These are phyloP conservation scores for Cadophora sp. DNA, from an alignment of 2,329 filamentous ascomycete species.

Conservation along the genomic window DNA sequence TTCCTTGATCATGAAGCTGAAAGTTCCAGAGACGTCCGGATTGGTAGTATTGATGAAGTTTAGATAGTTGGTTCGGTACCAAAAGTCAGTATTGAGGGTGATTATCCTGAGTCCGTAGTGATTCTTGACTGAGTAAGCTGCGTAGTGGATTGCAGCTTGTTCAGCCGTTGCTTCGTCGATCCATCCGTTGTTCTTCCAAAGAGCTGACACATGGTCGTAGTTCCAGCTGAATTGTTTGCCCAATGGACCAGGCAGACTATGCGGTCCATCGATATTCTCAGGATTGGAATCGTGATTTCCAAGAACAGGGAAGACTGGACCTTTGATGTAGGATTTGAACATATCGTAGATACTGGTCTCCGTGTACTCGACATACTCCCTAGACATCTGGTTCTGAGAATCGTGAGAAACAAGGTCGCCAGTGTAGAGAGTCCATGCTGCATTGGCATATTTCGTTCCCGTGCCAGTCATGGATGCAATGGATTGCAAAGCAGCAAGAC, in stretches of 20 bases:
- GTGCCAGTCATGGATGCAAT: slow-evolving; percentile 63
- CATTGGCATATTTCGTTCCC: slow-evolving; percentile 47
- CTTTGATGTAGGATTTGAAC: slow-evolving; percentile 61
- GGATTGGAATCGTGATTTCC: slow-evolving; percentile 65
- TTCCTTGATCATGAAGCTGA: slow-evolving; percentile 57
- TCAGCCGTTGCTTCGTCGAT: slow-evolving; percentile 52
- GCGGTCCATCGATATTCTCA: slow-evolving; percentile 58
- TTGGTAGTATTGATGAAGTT: slow-evolving; percentile 59
- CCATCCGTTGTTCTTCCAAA: slow-evolving; percentile 64
- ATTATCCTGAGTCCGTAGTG: slow-evolving; percentile 59
- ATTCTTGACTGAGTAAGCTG: slow-evolving; percentile 60
- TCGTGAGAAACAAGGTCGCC: slow-evolving; percentile 64
- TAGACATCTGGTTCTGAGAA: slow-evolving; percentile 56
- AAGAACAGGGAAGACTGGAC: slow-evolving; percentile 61
- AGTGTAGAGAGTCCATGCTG: slow-evolving; percentile 62
- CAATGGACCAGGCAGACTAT: slow-evolving; percentile 57
- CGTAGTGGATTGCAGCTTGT: slow-evolving; percentile 59
- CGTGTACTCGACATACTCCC: slow-evolving; percentile 58
- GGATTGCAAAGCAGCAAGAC: slow-evolving; percentile 60
- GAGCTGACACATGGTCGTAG: slow-evolving; percentile 58
- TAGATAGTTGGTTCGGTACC: slow-evolving; percentile 52
- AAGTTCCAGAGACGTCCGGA: slow-evolving; percentile 55
- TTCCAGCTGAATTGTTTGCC: slow-evolving; percentile 64
- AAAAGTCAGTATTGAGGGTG: slow-evolving; percentile 59
- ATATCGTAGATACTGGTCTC: slow-evolving; percentile 60